Evolutionary conservation across 225 moss, liverwort and hornwort genomes (phyloP).

Genomic region (Bryum argenteum): DNA sequence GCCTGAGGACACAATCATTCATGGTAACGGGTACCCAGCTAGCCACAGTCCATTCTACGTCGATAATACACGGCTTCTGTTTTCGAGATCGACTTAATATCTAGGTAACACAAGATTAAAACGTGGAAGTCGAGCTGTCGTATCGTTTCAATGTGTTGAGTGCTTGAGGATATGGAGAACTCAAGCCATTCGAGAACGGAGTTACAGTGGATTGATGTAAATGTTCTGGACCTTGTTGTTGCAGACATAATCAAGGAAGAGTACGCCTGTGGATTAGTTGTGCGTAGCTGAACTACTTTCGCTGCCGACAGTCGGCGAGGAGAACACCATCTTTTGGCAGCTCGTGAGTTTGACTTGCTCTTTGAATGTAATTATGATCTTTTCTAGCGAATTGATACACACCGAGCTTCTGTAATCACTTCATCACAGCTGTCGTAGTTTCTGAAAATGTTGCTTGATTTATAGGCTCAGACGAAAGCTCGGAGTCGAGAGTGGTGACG

Average conservation of each 20-base stretch:
- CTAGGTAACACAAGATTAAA: no score
- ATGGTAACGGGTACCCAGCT: not conserved
- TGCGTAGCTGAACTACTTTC: not conserved
- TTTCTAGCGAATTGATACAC: not conserved
- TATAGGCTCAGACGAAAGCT: not conserved
- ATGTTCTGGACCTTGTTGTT: not conserved
- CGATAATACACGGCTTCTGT: not conserved
- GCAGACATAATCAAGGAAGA: not conserved
- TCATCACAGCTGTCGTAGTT: not conserved
- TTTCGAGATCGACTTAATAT: not conserved
- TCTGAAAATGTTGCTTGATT: not conserved
- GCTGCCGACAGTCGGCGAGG: not conserved
- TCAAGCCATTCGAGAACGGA: not conserved
- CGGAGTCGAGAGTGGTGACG: not conserved
- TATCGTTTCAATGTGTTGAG: no score
- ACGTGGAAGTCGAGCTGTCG: no score
- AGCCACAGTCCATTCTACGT: not conserved
- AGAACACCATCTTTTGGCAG: not conserved
- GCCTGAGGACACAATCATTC: conserved; percentile 26
- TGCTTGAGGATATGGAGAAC: no score
- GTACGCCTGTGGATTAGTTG: no score
- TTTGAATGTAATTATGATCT: no score
- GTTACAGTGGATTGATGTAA: no score
- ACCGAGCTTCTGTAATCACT: not conserved
- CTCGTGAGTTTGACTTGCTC: conserved; percentile 11